Percentiles rank a stretch among this genome's conserved stretches.
phyloP scores from a whole-genome alignment of 108 stramenopile genomes.

The Pseudonitzschia delicatissima region DNA sequence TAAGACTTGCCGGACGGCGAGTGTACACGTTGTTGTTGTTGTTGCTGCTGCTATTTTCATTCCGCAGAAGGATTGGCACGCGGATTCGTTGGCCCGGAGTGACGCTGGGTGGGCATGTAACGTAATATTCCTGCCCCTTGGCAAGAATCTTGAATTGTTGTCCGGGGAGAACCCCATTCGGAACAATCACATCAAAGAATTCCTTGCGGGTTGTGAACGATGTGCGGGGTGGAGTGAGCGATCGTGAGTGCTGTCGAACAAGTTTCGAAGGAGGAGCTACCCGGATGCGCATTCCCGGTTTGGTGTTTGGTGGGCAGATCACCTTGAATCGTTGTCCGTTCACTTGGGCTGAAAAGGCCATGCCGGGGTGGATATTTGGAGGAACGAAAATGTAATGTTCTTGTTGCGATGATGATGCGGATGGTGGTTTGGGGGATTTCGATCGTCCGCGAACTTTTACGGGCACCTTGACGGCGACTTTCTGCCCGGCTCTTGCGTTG shows the following conservation, averaged over 20 bases:
- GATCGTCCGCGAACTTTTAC: too few species aligned
- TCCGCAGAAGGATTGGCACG: constrained; percentile 46
- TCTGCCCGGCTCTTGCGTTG: constrained; percentile 80
- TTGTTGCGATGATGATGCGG: too few species aligned
- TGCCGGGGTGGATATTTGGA: constrained; percentile 65
- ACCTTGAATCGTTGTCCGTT: constrained; percentile 88
- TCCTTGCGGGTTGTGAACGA: constrained; percentile 50
- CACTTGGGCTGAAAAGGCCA: constrained; percentile 83
- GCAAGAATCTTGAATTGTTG: constrained; percentile 87
- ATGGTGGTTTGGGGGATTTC: too few species aligned
- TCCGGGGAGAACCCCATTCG: constrained; percentile 74
- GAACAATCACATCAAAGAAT: constrained; percentile 86
- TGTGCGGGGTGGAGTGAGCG: constrained; percentile 24
- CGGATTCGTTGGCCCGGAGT: constrained; percentile 82
- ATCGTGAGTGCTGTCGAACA: not conserved
- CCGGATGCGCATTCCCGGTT: constrained; percentile 79
- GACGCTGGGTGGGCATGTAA: constrained; percentile 89
- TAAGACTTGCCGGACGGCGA: too few species aligned
- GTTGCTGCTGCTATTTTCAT: too few species aligned
- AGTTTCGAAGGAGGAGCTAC: constrained; percentile 65
- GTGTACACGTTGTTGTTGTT: too few species aligned
- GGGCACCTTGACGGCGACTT: constrained; percentile 86
- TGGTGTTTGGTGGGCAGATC: constrained; percentile 82
- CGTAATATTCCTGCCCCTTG: constrained; percentile 85
- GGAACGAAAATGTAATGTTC: too few species aligned